phyloP scores from a whole-genome alignment of 371 early-diverging fungal genomes.

The Smittium culicis region DNA sequence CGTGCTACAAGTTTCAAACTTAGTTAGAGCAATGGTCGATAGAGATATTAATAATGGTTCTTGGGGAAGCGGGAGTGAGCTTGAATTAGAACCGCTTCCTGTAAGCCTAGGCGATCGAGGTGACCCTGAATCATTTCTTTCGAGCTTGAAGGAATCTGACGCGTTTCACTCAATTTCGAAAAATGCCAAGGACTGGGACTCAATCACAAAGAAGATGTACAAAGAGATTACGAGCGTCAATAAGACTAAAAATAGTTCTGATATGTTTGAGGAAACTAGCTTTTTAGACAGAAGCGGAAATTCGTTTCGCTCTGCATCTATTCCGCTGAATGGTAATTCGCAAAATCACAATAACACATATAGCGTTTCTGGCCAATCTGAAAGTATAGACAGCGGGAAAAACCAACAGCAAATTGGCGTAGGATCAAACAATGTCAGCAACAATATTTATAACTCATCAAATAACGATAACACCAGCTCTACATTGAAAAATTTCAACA shows the following conservation, averaged over 20 bases:
- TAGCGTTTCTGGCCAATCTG: not conserved
- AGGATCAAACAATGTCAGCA: not conserved
- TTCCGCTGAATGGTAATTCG: not conserved
- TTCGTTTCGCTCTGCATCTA: too few species aligned
- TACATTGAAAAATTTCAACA: not conserved
- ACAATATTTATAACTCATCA: not conserved
- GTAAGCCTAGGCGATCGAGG: not conserved
- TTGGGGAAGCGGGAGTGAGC: not conserved
- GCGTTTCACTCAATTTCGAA: not conserved
- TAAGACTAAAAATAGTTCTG: not conserved
- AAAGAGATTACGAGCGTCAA: not conserved
- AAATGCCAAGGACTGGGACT: not conserved
- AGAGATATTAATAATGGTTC: constrained; percentile 10
- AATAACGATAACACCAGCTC: not conserved
- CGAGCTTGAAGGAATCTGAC: not conserved
- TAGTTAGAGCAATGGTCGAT: constrained; percentile 19
- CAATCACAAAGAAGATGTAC: not conserved
- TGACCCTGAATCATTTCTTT: not conserved
- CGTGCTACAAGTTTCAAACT: constrained; percentile 37
- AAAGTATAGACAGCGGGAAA: not conserved
- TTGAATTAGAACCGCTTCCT: not conserved
- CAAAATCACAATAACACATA: not conserved
- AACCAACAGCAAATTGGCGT: not conserved
- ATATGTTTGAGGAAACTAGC: not conserved
- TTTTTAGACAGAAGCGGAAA: not conserved